A percentile compares a stretch with the other conserved stretches of the same genome.
Conservation (phyloP, 2,329 filamentous ascomycete species). For the Xylaria multiplex region DNA sequence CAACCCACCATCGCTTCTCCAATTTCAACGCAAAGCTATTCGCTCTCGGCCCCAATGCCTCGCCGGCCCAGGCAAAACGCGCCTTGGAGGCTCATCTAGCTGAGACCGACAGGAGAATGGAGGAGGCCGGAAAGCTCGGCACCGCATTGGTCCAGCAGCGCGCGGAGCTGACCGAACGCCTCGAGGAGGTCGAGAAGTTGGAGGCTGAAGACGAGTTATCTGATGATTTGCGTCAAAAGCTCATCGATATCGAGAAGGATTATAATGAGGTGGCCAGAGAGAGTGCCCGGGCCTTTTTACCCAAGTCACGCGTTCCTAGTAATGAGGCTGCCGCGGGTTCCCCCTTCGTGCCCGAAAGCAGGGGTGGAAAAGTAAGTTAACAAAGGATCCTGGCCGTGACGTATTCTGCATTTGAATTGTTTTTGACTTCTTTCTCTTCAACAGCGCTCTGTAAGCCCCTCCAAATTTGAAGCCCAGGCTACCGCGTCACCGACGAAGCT, state of each 20-base stretch:
- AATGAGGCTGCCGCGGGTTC: slow-evolving; percentile 66
- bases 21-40: slow-evolving; percentile 85
- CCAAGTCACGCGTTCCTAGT: slow-evolving; percentile 82
- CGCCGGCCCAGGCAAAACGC: slow-evolving; percentile 86
- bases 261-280: slow-evolving; percentile 94
- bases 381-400: neutral
- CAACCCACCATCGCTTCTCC: slow-evolving; percentile 76
- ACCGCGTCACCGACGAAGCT: slow-evolving; percentile 90
- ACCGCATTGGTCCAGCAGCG: slow-evolving; percentile 88
- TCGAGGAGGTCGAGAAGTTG: slow-evolving; percentile 85
- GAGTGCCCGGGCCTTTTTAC: slow-evolving; percentile 86
- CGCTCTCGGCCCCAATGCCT: slow-evolving; percentile 77
- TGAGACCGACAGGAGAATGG: slow-evolving; percentile 90
- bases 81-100: slow-evolving; percentile 90
- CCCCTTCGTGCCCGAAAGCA: slow-evolving; percentile 63
- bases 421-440: slow-evolving; percentile 33
- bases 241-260: slow-evolving; percentile 89
- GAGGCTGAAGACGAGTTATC: slow-evolving; percentile 81
- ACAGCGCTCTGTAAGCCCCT: slow-evolving; percentile 76
- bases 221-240: slow-evolving; percentile 81
- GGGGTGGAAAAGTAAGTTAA: slow-evolving; percentile 61
- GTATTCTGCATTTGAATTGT: slow-evolving; percentile 7
- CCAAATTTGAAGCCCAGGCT: slow-evolving; percentile 84
- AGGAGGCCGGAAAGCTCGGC: slow-evolving; percentile 87
- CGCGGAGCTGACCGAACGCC: slow-evolving; percentile 80